A percentile compares a stretch with the other conserved stretches of the same genome.
Conservation (phyloP, 2,329 filamentous ascomycete species). For the Byssoonygena ceratinophila region DNA sequence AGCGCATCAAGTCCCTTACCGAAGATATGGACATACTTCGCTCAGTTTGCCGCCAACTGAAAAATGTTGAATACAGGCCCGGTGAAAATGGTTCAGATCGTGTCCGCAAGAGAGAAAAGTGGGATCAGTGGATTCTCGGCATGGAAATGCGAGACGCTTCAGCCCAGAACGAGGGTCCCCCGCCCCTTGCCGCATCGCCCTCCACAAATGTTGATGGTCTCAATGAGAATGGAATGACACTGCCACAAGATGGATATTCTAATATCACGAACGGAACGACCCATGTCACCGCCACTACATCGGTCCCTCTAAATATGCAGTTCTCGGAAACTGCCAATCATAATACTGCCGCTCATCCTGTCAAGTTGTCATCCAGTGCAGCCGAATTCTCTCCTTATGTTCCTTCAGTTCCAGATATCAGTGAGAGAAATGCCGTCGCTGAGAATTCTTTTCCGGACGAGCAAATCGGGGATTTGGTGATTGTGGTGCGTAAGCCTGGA, state of each 20-base stretch:
- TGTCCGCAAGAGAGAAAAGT: constrained; percentile 62
- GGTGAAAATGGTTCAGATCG: constrained; percentile 70
- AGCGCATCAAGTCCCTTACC: constrained; percentile 64
- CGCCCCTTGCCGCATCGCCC: constrained; percentile 31
- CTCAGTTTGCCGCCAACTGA: constrained; percentile 61
- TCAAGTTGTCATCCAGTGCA: constrained; percentile 51
- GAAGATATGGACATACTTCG: constrained; percentile 64
- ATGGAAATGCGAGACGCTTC: constrained; percentile 60
- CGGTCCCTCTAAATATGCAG: constrained; percentile 9
- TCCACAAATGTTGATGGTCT: constrained; percentile 19
- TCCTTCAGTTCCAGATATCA: constrained; percentile 23
- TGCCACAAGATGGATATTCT: constrained; percentile 23
- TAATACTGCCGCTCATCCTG: constrained; percentile 32
- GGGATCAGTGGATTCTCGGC: constrained; percentile 68
- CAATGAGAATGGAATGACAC: constrained; percentile 33
- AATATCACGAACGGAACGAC: constrained; percentile 24
- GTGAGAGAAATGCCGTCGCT: constrained; percentile 29
- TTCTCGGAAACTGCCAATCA: constrained; percentile 32
- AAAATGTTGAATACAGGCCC: constrained; percentile 60
- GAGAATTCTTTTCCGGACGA: constrained; percentile 42
- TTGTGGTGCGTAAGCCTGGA: constrained; percentile 41
- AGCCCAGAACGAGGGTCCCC: constrained; percentile 64
- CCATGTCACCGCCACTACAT: constrained; percentile 13
- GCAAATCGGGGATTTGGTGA: constrained; percentile 43
- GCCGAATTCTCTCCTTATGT: constrained; percentile 50